Base-by-base conservation (phyloP, 176 grass and related monocot genomes). In the Lolium perenne region DNA sequence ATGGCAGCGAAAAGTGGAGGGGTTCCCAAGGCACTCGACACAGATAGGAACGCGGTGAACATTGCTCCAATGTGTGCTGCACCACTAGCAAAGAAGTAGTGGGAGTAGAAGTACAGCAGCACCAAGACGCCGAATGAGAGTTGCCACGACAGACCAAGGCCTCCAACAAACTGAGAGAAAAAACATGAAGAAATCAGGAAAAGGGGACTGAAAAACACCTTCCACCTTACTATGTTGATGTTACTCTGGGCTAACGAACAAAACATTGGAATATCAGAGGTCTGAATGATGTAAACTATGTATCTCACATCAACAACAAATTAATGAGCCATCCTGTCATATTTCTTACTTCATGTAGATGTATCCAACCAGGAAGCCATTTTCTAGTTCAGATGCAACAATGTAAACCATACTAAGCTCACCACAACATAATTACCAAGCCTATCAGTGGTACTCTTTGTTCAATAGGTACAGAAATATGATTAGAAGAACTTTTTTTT, bases 61-160 rank as follows among this genome's bases (percentile, higher is more conserved):
- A 99, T 99, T 17, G 97, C 97, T 66, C 94, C 94, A 6, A 99
- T 99, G 84, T 99, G 97, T 58, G 97, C 97, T 0, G 97, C 97
- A 7, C 97, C 97, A 78, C 97, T 99, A 70, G 97, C 97, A 2
- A 99, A 99, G 87, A 99, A 97, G 72, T 97, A 99, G 76, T 99
- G 97, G 12, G 97, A 94, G 85, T 99, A 99, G 92, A 97, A 99
- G 89, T 99, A 99, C 32, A 99, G 83, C 71, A 99, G 74, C 35
- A 97, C 89, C 85, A 99, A 87, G 50, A 99, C 93, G 16, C 94
- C 89, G 16, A 99, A 97, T 1, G 97, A 99, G 63, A 85, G 62
- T 78, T 99, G 97, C 94, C 97, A 99, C 10, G 97, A 94, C 23
- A 99, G 65, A 57, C 92, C 97, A 77, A 99, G 81, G 17, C 97